Percentiles rank a stretch among this genome's conserved stretches.
These are phyloP conservation scores for Cronartium quercuum DNA, from an alignment of 1,284 basidiomycete genomes.

Conservation along the genomic window DNA sequence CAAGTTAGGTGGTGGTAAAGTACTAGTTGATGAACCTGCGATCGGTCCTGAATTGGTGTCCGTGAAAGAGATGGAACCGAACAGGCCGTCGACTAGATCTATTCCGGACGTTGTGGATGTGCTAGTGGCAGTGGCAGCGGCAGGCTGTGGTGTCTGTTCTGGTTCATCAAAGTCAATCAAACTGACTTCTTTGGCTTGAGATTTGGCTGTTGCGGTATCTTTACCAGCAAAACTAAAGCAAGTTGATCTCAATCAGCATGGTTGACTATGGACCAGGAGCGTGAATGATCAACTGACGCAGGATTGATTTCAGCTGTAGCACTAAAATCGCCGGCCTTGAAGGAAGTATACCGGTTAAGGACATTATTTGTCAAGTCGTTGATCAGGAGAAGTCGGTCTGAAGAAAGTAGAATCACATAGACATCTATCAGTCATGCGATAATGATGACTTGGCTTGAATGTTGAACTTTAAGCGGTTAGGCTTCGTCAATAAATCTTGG, in stretches of 20 bases:
- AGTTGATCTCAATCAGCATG: neutral
- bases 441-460: neutral
- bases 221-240: slow-evolving; percentile 26
- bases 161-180: slow-evolving; percentile 37
- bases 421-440: neutral
- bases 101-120: neutral
- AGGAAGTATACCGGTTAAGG: slow-evolving; percentile 79
- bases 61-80: slow-evolving; percentile 13
- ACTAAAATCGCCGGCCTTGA: slow-evolving; percentile 76
- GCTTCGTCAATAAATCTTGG: neutral
- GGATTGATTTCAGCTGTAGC: slow-evolving; percentile 58
- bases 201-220: slow-evolving; percentile 29
- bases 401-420: neutral
- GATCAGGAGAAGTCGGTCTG: slow-evolving; percentile 86
- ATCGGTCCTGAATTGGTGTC: neutral
- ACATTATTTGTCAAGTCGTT: slow-evolving; percentile 97
- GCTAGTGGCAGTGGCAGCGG: neutral
- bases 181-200: slow-evolving; percentile 35
- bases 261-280: neutral
- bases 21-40: neutral
- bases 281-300: slow-evolving; percentile 42
- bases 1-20: neutral
- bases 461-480: neutral
- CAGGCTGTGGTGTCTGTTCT: neutral
- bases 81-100: slow-evolving; percentile 11